Evolutionary conservation across 2,329 filamentous ascomycete genomes (phyloP), one percentile per base, ranked within the genome.

Genomic region (Penicillium sp.): DNA sequence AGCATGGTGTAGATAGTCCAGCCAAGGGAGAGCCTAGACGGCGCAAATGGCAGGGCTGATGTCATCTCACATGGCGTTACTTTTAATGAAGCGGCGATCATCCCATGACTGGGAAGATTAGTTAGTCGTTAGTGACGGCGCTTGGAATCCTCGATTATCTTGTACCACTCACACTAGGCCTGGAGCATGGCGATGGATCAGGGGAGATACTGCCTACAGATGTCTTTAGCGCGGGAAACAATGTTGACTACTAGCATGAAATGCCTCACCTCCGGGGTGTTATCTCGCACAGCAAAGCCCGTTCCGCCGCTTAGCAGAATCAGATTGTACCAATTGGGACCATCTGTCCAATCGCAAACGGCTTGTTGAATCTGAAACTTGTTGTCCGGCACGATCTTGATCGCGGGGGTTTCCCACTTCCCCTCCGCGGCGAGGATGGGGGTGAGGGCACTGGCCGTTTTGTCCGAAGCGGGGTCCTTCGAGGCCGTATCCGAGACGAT

Each of bases 271-370:
- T 98, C 95, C 2, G 95, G 95, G 0, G 95, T 99, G 45, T 85
- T 82, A 79, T 99, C 95, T 58, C 89, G 86, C 11, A 87, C 82
- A 7, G 95, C 90, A 76, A 99, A 99, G 0, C 95, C 95, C 1
- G 95, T 99, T 2, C 95, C 95, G 25, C 95, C 95, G 6, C 92
- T 97, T 0, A 93, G 94, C 51, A 97, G 77, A 61, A 99, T 85
- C 60, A 98, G 78, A 76, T 97, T 94, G 4, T 82, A 76, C 52
- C 83, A 83, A 5, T 84, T 76, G 11, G 83, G 78, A n/a, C 72
- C 70, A 75, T 97, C 93, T 0, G 90, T 82, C 91, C 92, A 97
- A 11, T 80, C 73, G 62, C 81, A 86, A 54, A 99, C 84, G 54
- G 87, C 83, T 16, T 82, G 82, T 72, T 96, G 92, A 59, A 99